A percentile compares a stretch with the other conserved stretches of the same genome.
phyloP scores from a whole-genome alignment of 2,329 filamentous ascomycete species.

The Ramichloridium luteum region DNA sequence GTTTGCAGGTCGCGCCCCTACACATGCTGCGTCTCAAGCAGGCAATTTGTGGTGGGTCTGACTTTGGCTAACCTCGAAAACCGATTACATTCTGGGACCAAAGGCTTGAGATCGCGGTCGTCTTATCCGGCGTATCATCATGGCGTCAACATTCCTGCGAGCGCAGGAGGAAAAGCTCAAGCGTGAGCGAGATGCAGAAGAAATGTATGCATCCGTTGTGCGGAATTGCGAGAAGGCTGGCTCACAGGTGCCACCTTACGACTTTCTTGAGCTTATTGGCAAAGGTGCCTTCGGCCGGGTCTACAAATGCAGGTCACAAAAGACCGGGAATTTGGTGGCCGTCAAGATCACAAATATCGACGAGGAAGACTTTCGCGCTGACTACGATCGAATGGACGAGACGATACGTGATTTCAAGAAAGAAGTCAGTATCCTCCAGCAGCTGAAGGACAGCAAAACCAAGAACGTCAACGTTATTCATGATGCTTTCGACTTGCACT shows the following conservation, averaged over 20 bases:
- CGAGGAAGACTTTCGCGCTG: slow-evolving; percentile 51
- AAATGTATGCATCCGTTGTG: slow-evolving; percentile 53
- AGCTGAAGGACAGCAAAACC: slow-evolving; percentile 61
- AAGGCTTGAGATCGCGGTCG: too few relatives aligned
- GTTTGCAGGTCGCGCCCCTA: too few relatives aligned
- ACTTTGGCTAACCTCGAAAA: too few relatives aligned
- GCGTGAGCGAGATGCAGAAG: slow-evolving; percentile 51
- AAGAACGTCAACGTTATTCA: slow-evolving; percentile 73
- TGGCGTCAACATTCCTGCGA: background rate
- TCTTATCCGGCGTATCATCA: too few relatives aligned
- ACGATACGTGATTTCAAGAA: slow-evolving; percentile 44
- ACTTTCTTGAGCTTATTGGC: slow-evolving; percentile 60
- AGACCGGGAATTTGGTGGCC: slow-evolving; percentile 46
- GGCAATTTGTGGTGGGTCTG: too few relatives aligned
- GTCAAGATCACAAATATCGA: slow-evolving; percentile 80
- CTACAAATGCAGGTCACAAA: slow-evolving; percentile 47
- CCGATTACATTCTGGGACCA: too few relatives aligned
- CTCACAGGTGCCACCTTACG: slow-evolving; percentile 51
- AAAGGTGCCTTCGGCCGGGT: slow-evolving; percentile 65
- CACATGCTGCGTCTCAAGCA: too few relatives aligned
- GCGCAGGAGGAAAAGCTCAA: slow-evolving; percentile 10
- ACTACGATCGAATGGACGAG: slow-evolving; percentile 47
- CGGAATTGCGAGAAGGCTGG: slow-evolving; percentile 49
- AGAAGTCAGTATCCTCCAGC: slow-evolving; percentile 55
- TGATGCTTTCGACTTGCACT: slow-evolving; percentile 63